These are phyloP conservation scores for Cadophora sp. DNA, from an alignment of 2,329 filamentous ascomycete species.

Conservation along the genomic window DNA sequence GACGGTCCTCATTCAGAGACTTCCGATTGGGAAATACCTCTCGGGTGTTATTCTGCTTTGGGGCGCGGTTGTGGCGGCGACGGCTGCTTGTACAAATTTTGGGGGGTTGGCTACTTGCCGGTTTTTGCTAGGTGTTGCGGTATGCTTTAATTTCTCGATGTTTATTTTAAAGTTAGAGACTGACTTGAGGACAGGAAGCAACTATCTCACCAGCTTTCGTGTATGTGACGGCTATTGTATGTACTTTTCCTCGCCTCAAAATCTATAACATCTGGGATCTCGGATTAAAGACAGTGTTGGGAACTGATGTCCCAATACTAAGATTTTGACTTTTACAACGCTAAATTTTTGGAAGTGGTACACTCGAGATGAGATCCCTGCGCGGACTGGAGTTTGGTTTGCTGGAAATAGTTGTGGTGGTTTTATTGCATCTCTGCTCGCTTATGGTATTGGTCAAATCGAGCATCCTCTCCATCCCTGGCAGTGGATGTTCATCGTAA, in stretches of 20 bases:
- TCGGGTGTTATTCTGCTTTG: slow-evolving; percentile 48
- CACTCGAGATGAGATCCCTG: slow-evolving; percentile 61
- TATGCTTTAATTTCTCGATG: slow-evolving; percentile 34
- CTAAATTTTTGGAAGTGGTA: no score
- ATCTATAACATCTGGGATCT: no score
- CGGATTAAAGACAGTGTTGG: no score
- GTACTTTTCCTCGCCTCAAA: no score
- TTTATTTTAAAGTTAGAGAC: neutral
- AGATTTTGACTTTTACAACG: no score
- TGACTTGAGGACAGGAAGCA: slow-evolving; percentile 47
- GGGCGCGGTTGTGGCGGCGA: slow-evolving; percentile 52
- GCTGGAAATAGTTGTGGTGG: slow-evolving; percentile 58
- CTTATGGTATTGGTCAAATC: slow-evolving; percentile 63
- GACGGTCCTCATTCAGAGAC: slow-evolving; percentile 57
- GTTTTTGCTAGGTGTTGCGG: slow-evolving; percentile 57
- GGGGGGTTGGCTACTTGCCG: slow-evolving; percentile 55
- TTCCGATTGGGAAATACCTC: slow-evolving; percentile 60
- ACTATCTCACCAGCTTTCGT: slow-evolving; percentile 61
- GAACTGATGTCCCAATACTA: no score
- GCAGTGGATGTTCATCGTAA: slow-evolving; percentile 61
- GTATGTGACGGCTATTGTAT: slow-evolving; percentile 52
- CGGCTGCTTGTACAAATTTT: slow-evolving; percentile 57
- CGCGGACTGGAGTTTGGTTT: slow-evolving; percentile 66
- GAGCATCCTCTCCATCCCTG: slow-evolving; percentile 54
- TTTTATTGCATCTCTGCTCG: slow-evolving; percentile 57